Evolutionary conservation across 768 basidiomycete genomes (phyloP).

Genomic region (Leucocoprinus birnbaumii): DNA sequence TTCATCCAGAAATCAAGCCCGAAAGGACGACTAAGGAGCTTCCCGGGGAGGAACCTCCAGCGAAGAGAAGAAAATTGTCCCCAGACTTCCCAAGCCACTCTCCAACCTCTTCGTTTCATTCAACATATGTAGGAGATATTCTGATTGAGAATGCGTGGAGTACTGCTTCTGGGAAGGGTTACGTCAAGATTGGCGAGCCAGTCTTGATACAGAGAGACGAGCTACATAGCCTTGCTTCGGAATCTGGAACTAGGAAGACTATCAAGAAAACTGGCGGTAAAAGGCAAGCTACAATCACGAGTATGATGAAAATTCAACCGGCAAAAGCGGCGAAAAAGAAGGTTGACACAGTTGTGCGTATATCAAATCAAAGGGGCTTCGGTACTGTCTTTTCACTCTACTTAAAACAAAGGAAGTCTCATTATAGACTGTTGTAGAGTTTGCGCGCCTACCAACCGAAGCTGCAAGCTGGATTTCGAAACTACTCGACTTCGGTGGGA

Average conservation of each 20-base stretch:
- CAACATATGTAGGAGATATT: constrained; percentile 64
- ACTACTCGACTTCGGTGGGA: constrained; percentile 66
- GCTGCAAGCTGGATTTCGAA: constrained; percentile 71
- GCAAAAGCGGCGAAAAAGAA: constrained; percentile 54
- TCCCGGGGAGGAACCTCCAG: constrained; percentile 53
- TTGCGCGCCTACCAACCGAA: constrained; percentile 73
- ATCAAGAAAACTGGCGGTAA: constrained; percentile 42
- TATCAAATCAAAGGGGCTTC: constrained; percentile 62
- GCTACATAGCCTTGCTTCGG: constrained; percentile 30
- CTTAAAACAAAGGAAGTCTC: not conserved
- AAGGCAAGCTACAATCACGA: constrained; percentile 63
- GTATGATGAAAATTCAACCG: constrained; percentile 63
- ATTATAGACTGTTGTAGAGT: constrained; percentile 42
- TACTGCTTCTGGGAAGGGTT: constrained; percentile 70
- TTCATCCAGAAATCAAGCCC: constrained; percentile 5
- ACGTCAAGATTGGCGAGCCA: constrained; percentile 62
- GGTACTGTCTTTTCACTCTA: constrained; percentile 38
- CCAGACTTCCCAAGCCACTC: constrained; percentile 18
- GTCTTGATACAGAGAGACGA: constrained; percentile 57
- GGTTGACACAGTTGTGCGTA: constrained; percentile 59
- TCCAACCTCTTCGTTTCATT: constrained; percentile 17
- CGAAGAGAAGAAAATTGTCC: constrained; percentile 24
- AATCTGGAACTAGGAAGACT: constrained; percentile 21
- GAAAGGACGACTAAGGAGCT: not conserved
- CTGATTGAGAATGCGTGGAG: constrained; percentile 77